These are phyloP conservation scores for Phytophthora ramorum DNA, from an alignment of 352 stramenopile species.

Conservation along the genomic window DNA sequence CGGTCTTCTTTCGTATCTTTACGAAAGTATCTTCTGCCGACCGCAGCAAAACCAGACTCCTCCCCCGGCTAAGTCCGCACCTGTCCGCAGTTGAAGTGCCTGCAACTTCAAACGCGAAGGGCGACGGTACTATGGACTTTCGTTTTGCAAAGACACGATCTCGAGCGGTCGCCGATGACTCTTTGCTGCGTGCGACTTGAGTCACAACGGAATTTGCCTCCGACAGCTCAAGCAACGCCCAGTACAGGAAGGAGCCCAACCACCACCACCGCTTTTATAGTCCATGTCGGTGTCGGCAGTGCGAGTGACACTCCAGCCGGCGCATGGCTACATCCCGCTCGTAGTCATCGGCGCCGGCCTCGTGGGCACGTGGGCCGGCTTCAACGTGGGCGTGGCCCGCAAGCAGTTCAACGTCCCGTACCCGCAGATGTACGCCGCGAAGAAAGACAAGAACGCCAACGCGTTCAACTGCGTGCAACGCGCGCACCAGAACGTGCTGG, in stretches of 20 bases:
- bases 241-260: conserved; percentile 6
- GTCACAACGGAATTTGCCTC: conserved; percentile 36
- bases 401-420: conserved; percentile 74
- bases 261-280: not conserved
- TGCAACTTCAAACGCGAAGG: not conserved
- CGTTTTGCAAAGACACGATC: conserved; percentile 27
- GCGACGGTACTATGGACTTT: conserved; percentile 15
- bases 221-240: conserved; percentile 23
- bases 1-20: conserved; percentile 2
- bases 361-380: conserved; percentile 60
- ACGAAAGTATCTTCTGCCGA: not conserved
- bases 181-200: conserved; percentile 12
- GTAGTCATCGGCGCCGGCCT: conserved; percentile 62
- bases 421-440: conserved; percentile 75
- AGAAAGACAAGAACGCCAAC: conserved; percentile 66
- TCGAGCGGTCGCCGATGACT: conserved; percentile 11
- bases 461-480: conserved; percentile 89
- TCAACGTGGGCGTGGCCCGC: conserved; percentile 65
- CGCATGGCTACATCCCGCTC: conserved; percentile 68
- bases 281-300: conserved; percentile 54
- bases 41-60: not conserved
- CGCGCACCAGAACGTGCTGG: conserved; percentile 85
- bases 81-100: not conserved
- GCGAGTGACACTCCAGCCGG: conserved; percentile 59
- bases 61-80: conserved; percentile 18